Evolutionary conservation across 768 basidiomycete genomes (phyloP).

Genomic region (Fomitopsis pulvina): DNA sequence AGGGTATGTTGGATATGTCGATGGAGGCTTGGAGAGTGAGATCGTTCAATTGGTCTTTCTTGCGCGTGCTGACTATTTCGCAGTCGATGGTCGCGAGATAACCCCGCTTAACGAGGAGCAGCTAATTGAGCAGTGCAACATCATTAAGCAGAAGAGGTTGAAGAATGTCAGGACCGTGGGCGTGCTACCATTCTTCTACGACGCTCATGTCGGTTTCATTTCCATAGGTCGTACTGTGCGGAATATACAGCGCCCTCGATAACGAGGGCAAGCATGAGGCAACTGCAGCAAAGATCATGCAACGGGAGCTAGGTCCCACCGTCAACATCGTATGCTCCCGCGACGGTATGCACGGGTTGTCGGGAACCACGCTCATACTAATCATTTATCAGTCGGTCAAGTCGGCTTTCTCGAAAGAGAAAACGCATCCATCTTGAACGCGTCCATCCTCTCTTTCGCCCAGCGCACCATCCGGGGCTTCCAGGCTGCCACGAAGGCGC

Average conservation of each 20-base stretch:
- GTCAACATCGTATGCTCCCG: constrained; percentile 23
- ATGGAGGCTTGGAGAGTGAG: constrained; percentile 36
- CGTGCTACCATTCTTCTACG: background rate
- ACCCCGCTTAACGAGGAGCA: constrained; percentile 35
- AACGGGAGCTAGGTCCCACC: constrained; percentile 32
- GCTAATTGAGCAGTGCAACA: constrained; percentile 35
- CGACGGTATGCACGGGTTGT: constrained; percentile 13
- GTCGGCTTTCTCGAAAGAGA: constrained; percentile 58
- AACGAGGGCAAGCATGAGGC: constrained; percentile 39
- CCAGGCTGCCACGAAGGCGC: constrained; percentile 38
- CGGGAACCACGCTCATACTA: background rate
- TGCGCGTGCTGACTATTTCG: constrained; percentile 20
- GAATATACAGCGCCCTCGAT: constrained; percentile 45
- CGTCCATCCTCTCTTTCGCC: constrained; percentile 55
- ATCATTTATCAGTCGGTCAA: constrained; percentile 36
- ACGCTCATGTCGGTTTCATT: background rate
- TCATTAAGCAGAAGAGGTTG: constrained; percentile 27
- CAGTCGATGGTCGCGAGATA: constrained; percentile 45
- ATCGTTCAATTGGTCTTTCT: background rate
- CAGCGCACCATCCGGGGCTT: constrained; percentile 49
- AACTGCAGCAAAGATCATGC: constrained; percentile 35
- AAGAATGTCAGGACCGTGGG: constrained; percentile 12
- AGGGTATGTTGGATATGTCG: constrained; percentile 29
- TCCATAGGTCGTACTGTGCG: constrained; percentile 39
- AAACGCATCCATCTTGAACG: constrained; percentile 64